A percentile compares a stretch with the other conserved stretches of the same genome.
phyloP scores from a whole-genome alignment of 805 yeast species.

The Pichia phayaonensis region DNA sequence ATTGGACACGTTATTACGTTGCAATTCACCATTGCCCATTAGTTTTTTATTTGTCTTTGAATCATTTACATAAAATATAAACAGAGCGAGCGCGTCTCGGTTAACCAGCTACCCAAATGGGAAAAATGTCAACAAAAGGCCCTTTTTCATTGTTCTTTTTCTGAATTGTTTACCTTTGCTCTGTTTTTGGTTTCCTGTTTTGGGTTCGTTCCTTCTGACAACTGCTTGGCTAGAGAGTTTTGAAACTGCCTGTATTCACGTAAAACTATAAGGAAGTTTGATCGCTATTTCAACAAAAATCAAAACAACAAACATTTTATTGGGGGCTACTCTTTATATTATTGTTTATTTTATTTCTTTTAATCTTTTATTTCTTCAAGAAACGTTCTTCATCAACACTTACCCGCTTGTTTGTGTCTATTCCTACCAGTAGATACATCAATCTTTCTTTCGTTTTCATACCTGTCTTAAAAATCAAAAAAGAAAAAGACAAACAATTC shows the following conservation, averaged over 20 bases:
- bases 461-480: neutral
- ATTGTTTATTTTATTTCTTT: neutral
- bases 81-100: neutral
- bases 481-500: neutral
- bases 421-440: neutral
- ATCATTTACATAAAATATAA: neutral
- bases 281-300: neutral
- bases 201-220: neutral
- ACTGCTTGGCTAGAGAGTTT: neutral
- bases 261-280: neutral
- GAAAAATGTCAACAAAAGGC: conserved; percentile 1
- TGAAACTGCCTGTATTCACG: neutral
- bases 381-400: neutral
- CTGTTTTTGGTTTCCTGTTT: neutral
- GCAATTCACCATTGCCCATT: neutral
- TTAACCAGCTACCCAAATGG: neutral
- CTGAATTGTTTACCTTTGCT: neutral
- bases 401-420: neutral
- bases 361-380: neutral
- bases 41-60: no score
- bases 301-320: neutral
- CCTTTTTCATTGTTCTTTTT: neutral
- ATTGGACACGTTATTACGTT: neutral
- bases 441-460: neutral
- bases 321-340: neutral